Conservation (phyloP, 2,329 filamentous ascomycete species). For the Penicillium corylophilum region DNA sequence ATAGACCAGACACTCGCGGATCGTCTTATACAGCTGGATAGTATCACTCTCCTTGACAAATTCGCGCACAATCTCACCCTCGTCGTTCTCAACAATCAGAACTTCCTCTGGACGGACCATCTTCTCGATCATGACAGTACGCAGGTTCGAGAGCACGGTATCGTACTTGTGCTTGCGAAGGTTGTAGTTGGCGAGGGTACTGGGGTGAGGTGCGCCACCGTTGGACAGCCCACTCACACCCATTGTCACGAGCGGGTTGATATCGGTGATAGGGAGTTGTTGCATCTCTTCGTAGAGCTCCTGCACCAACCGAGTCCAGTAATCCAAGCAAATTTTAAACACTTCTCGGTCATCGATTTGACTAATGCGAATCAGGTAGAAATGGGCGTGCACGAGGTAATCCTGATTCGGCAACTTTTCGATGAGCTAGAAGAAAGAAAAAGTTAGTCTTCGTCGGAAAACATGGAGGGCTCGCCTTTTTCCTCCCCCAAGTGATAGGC, state of each 20-base stretch:
- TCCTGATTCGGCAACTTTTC: constrained; percentile 95
- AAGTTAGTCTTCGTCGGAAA: not conserved
- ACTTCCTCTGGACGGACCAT: constrained; percentile 99
- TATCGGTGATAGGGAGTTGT: constrained; percentile 84
- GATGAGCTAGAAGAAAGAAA: constrained; percentile 62
- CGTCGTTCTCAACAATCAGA: constrained; percentile 97
- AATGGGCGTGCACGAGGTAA: constrained; percentile 92
- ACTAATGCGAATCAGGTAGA: constrained; percentile 96
- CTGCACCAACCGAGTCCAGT: constrained; percentile 98
- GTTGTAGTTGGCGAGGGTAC: constrained; percentile 82
- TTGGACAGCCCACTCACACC: constrained; percentile 68
- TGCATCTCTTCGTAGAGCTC: constrained; percentile 99
- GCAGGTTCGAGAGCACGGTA: constrained; percentile 87
- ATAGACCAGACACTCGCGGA: constrained; percentile 93
- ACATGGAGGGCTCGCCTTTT: not conserved
- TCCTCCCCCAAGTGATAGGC: not conserved
- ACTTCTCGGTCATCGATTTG: constrained; percentile 99
- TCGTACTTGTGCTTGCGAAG: constrained; percentile 97
- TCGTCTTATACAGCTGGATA: constrained; percentile 98
- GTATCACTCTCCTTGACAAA: constrained; percentile 99
- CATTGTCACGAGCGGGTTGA: constrained; percentile 85
- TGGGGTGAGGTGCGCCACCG: constrained; percentile 81
- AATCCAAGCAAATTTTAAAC: constrained; percentile 98
- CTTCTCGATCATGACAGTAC: constrained; percentile 99
- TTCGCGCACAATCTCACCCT: constrained; percentile 97